These are phyloP conservation scores for Cladorrhinum sp. DNA, from an alignment of 2,329 filamentous ascomycete species.

Conservation along the genomic window DNA sequence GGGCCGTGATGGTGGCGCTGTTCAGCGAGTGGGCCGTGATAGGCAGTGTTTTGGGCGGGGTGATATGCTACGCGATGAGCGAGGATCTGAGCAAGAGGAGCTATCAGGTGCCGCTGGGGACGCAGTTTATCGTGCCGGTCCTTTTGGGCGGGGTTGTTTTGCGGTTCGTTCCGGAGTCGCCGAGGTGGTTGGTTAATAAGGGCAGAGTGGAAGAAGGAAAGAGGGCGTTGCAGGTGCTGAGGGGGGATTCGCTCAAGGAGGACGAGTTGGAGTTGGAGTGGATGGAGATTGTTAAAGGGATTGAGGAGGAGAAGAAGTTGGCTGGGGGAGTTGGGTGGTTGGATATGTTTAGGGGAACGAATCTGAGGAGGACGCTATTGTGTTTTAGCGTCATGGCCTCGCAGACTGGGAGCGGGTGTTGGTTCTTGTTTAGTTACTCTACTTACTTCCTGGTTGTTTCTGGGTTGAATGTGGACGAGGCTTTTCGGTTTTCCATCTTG, in stretches of 20 bases:
- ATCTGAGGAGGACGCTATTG: conserved; percentile 48
- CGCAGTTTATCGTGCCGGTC: conserved; percentile 44
- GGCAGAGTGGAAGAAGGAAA: conserved; percentile 29
- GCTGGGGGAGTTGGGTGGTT: conserved; percentile 33
- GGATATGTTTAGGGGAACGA: conserved; percentile 41
- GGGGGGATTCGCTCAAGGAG: conserved; percentile 30
- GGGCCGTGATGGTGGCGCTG: conserved; percentile 47
- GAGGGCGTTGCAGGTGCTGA: conserved; percentile 31
- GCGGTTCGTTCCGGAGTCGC: conserved; percentile 45
- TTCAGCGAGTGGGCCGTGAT: conserved; percentile 50
- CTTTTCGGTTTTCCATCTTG: conserved; percentile 50
- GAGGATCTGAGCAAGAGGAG: conserved; percentile 37
- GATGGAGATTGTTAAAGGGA: conserved; percentile 39
- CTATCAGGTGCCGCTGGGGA: conserved; percentile 47
- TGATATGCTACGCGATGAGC: conserved; percentile 42
- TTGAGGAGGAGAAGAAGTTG: conserved; percentile 37
- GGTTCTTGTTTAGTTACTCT: conserved; percentile 49
- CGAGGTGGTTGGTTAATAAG: conserved; percentile 42
- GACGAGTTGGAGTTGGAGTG: conserved; percentile 39
- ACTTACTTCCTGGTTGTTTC: conserved; percentile 48
- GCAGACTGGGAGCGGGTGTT: conserved; percentile 44
- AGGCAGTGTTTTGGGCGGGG: conserved; percentile 45
- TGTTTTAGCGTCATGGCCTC: conserved; percentile 45
- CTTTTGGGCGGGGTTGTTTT: conserved; percentile 42
- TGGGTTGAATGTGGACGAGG: conserved; percentile 38